Evolutionary conservation across 495 filamentous ascomycete genomes (phyloP), one percentile per base, ranked within the genome.

Genomic region (Talaromyces wortmannii): DNA sequence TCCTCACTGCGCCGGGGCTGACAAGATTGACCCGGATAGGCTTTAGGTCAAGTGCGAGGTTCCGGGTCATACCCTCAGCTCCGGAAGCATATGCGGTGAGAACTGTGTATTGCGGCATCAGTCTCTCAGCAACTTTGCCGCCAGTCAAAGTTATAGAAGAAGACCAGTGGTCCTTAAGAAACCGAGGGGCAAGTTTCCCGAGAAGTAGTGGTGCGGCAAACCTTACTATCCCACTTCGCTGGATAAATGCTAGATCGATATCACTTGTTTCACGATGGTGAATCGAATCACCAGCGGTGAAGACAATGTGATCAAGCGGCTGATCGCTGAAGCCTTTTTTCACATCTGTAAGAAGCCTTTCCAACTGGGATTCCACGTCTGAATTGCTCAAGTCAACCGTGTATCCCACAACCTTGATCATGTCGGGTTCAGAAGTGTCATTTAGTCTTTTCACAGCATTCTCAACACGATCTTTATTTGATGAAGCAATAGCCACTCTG

Each of bases 11-110:
- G 0, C 84, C 84, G 0, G 83, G 81, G 50, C 68, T 69, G 0
- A 89, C 80, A 3, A 74, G 55, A 61, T 88, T 89, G n/a, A 86
- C 82, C 7, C 86, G 67, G 3, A 86, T 56, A 0, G 86, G 85
- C 56, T 70, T 71, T 43, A 88, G 53, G 55, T 87, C 84, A 6
- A 86, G 56, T 5, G 84, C 84, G 12, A 88, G 64, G 17, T 73
- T 76, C 3, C 77, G 68, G 7, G 65, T 65, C 45, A 85, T 66
- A 23, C 76, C 78, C 29, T 61, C 59, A 10, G 72, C 32, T 6
- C 70, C 80, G 56, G 80, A 79, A 2, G 64, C 75, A 57, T 71
- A 72, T 13, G 60, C 67, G 8, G 76, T 73, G 0, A 77, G 61
- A 0, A 81, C 53, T 6, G 66, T 58, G 78, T 79, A 85, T 5